These are phyloP conservation scores for Solanum pennellii DNA, from an alignment of 257 asterid genomes.

Conservation along the genomic window DNA sequence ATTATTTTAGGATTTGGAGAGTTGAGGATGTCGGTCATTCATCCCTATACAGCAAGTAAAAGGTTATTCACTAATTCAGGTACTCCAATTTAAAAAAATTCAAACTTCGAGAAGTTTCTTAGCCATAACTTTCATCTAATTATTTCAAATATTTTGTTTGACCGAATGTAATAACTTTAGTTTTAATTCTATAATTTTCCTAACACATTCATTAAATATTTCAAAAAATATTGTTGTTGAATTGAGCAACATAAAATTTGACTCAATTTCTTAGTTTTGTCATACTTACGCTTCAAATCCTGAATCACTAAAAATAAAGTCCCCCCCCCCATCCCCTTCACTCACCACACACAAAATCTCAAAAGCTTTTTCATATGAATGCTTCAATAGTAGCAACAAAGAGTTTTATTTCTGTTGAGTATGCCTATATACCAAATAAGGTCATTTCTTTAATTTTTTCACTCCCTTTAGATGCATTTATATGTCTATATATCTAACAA, in stretches of 20 bases:
- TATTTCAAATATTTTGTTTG: too few relatives aligned
- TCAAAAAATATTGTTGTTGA: too few relatives aligned
- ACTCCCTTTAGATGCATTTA: background rate
- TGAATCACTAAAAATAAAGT: background rate
- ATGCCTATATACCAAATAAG: background rate
- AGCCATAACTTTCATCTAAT: too few relatives aligned
- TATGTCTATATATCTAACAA: background rate
- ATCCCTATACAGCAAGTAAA: too few relatives aligned
- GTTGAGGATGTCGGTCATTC: too few relatives aligned
- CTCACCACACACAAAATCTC: background rate
- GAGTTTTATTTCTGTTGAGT: background rate
- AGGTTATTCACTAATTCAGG: too few relatives aligned
- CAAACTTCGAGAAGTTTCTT: too few relatives aligned
- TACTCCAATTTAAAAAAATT: too few relatives aligned
- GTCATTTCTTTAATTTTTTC: background rate
- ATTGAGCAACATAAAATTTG: background rate
- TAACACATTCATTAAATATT: background rate
- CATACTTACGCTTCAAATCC: background rate
- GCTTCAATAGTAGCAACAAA: constrained; percentile 1
- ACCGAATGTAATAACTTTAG: too few relatives aligned
- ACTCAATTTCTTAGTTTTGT: background rate
- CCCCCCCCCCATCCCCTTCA: background rate
- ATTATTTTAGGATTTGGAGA: too few relatives aligned
- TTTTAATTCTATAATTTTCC: too few relatives aligned
- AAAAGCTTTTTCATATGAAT: background rate